A percentile compares a stretch with the other conserved stretches of the same genome.
phyloP scores from a whole-genome alignment of 2,329 filamentous ascomycete species.

The Colletotrichum kahawae region DNA sequence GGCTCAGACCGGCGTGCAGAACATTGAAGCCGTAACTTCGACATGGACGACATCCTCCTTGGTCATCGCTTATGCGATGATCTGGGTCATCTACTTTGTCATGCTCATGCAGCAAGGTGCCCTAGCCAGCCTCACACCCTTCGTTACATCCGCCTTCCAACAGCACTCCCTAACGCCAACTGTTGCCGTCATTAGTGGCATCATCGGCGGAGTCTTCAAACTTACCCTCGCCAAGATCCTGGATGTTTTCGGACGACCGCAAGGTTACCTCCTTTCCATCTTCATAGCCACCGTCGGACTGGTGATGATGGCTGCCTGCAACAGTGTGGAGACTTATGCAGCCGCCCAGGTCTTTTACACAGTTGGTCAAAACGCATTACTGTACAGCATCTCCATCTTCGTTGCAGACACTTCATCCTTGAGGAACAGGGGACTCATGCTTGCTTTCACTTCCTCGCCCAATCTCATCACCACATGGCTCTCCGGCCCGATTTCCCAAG shows the following conservation, averaged over 20 bases:
- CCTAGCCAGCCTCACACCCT: neutral
- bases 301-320: slow-evolving; percentile 59
- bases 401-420: neutral
- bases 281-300: slow-evolving; percentile 44
- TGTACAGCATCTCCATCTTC: neutral
- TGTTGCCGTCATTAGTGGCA: neutral
- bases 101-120: neutral
- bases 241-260: slow-evolving; percentile 39
- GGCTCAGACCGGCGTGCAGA: neutral
- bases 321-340: slow-evolving; percentile 44
- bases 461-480: neutral
- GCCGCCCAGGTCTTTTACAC: slow-evolving; percentile 26
- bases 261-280: slow-evolving; percentile 35
- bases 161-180: neutral
- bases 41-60: neutral
- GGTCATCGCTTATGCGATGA: neutral
- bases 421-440: neutral
- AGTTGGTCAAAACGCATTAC: neutral
- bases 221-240: slow-evolving; percentile 36
- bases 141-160: neutral
- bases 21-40: neutral
- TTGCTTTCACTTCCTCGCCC: neutral
- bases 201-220: neutral
- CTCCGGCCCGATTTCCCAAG: neutral
- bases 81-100: neutral